These are phyloP conservation scores for Phytophthora nicotianae DNA, from an alignment of 352 stramenopile species.

Conservation along the genomic window DNA sequence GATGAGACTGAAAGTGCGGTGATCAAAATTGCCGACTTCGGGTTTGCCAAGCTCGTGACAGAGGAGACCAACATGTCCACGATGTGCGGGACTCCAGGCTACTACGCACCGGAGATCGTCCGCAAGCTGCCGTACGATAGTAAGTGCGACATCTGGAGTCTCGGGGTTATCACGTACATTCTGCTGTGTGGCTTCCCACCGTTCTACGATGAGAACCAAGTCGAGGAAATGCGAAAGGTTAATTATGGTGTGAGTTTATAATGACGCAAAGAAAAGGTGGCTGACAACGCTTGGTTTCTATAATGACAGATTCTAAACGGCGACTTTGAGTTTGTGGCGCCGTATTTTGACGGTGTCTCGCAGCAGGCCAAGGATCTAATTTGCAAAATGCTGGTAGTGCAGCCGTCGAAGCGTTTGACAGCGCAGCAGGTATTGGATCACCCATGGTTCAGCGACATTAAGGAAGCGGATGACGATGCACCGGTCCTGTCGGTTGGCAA, in stretches of 20 bases:
- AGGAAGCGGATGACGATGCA: slow-evolving; percentile 60
- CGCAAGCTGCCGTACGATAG: slow-evolving; percentile 94
- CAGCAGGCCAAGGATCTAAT: slow-evolving; percentile 94
- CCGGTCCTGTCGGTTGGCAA: slow-evolving; percentile 65
- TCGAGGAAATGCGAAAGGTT: slow-evolving; percentile 84
- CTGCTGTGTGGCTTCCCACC: slow-evolving; percentile 96
- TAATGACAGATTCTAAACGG: slow-evolving; percentile 66
- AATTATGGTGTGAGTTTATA: background rate
- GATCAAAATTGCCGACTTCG: slow-evolving; percentile 96
- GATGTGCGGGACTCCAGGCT: slow-evolving; percentile 94
- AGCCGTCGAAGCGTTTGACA: slow-evolving; percentile 83
- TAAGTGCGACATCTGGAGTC: slow-evolving; percentile 96
- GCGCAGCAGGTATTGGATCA: slow-evolving; percentile 69
- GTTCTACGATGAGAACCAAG: slow-evolving; percentile 95
- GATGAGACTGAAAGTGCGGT: slow-evolving; percentile 80
- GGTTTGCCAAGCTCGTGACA: slow-evolving; percentile 84
- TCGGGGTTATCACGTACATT: slow-evolving; percentile 93
- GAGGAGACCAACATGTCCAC: slow-evolving; percentile 86
- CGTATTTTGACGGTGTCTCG: slow-evolving; percentile 93
- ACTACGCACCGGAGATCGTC: slow-evolving; percentile 97
- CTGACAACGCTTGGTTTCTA: slow-evolving; percentile 5
- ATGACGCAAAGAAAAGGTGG: background rate
- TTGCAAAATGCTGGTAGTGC: slow-evolving; percentile 91
- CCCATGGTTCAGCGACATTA: slow-evolving; percentile 76
- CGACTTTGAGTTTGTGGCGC: slow-evolving; percentile 91